Base-by-base conservation (phyloP, 2,329 filamentous ascomycete species). In the Calonectria multiphialidica region DNA sequence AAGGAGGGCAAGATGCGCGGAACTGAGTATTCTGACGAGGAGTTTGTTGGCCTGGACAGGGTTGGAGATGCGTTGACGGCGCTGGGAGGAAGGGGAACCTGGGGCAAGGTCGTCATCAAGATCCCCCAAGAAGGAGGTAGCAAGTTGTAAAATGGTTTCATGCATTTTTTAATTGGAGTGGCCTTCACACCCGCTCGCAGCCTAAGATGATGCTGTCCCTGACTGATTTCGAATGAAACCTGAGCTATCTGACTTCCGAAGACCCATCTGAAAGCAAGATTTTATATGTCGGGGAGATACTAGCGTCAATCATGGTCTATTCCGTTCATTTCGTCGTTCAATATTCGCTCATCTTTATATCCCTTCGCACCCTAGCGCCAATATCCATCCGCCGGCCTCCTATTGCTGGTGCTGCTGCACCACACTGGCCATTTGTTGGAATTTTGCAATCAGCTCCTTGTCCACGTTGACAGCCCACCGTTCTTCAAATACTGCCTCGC, bases 21-120 rank as follows among this genome's bases (percentile, higher is more conserved):
- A 0, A 98, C 95, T 0, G 93, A 94, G 71, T 98, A 95, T 81
- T 92, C 90, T 2, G 95, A 98, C 81, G 90, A 92, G 83, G 91
- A 93, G 79, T 98, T 95, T 84, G 91, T 94, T 16, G 96, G 96
- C 0, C 84, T 98, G 67, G 95, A 98, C 78, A 92, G 88, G 70
- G 90, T 98, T 33, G 93, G 93, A 0, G 90, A 90, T 72, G 96
- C 96, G 0, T 83, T 98, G 79, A 88, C 93, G 78, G 94, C 94
- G 2, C 84, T 98, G 68, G 96, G 95, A 1, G 91, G 91, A 1
- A 88, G 96, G 72, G 94, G 93, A 63, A 98, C 95, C 1, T 98
- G 96, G 96, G 96, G 96, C 0, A 98, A 98, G 88, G 96, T 98
- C 0, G 95, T 98, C 1, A 93, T 98, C 23, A 95, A 95, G 84